Evolutionary conservation across 2,329 filamentous ascomycete species (phyloP).

Genomic region (Pseudohalonectria lignicola): DNA sequence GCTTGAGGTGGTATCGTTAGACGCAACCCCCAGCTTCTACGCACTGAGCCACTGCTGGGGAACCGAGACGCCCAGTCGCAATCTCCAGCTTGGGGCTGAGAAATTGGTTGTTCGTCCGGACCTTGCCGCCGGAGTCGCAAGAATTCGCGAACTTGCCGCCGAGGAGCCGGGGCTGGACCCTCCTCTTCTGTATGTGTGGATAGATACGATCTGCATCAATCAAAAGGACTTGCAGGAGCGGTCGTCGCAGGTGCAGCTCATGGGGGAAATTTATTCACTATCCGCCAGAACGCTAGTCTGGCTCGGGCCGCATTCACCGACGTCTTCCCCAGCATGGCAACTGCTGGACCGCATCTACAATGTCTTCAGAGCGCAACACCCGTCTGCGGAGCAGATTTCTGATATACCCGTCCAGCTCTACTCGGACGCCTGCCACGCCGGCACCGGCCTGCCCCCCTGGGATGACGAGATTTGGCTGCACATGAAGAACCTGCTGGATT

Average conservation of each 20-base stretch:
- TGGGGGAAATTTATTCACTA: background rate
- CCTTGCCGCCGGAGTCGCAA: background rate
- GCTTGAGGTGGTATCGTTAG: background rate
- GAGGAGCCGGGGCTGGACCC: background rate
- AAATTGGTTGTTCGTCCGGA: background rate
- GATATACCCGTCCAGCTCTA: background rate
- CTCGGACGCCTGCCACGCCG: background rate
- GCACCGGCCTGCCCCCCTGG: background rate
- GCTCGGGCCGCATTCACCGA: background rate
- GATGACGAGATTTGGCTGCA: background rate
- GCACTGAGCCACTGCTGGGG: background rate
- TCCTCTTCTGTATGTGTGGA: background rate
- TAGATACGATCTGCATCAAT: slow-evolving; percentile 1
- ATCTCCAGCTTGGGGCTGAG: background rate
- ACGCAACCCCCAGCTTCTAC: background rate
- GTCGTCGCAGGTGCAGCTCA: background rate
- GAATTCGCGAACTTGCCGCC: background rate
- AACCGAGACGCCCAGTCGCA: background rate
- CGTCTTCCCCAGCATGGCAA: background rate
- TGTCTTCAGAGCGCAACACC: background rate
- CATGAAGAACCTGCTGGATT: too few relatives aligned
- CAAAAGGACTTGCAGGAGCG: background rate
- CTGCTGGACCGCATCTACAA: background rate
- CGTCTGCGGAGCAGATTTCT: background rate
- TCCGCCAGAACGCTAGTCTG: background rate